phyloP scores from a whole-genome alignment of 805 yeast genomes.

The Metschnikowia dekortorum region DNA sequence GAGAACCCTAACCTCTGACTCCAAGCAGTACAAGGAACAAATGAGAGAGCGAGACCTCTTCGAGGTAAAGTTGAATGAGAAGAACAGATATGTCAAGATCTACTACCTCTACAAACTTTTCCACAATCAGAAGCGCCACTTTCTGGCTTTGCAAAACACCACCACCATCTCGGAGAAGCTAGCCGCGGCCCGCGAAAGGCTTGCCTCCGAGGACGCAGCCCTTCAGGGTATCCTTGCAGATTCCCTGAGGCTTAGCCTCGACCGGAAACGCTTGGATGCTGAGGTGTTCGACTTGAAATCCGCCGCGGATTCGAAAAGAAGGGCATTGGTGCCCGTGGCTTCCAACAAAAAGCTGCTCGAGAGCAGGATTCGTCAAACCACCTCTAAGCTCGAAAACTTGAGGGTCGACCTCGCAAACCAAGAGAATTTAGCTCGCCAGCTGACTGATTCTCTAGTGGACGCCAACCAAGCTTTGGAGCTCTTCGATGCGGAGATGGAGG shows the following conservation, averaged over 20 bases:
- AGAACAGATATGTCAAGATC: constrained; percentile 41
- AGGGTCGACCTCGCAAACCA: constrained; percentile 52
- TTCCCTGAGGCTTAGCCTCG: constrained; percentile 44
- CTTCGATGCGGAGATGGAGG: constrained; percentile 24
- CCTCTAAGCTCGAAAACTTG: constrained; percentile 48
- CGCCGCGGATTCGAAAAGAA: constrained; percentile 41
- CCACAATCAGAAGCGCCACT: constrained; percentile 48
- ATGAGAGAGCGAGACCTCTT: constrained; percentile 65
- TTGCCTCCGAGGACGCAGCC: constrained; percentile 24
- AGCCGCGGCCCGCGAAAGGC: constrained; percentile 19
- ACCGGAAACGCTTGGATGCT: constrained; percentile 37
- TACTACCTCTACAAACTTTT: constrained; percentile 62
- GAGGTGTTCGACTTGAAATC: constrained; percentile 32
- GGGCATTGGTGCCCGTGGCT: constrained; percentile 56
- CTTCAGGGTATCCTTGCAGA: constrained; percentile 30
- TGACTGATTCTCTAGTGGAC: not conserved
- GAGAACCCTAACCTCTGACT: constrained; percentile 66
- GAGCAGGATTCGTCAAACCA: constrained; percentile 44
- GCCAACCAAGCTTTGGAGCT: constrained; percentile 24
- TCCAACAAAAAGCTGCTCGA: constrained; percentile 49
- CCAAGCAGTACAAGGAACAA: constrained; percentile 74
- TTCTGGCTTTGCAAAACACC: constrained; percentile 32
- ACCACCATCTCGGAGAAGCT: constrained; percentile 9
- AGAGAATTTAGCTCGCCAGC: constrained; percentile 27
- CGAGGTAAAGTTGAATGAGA: constrained; percentile 50